Conservation (phyloP, 805 yeast species). For the Myxozyma lipomycoides region DNA sequence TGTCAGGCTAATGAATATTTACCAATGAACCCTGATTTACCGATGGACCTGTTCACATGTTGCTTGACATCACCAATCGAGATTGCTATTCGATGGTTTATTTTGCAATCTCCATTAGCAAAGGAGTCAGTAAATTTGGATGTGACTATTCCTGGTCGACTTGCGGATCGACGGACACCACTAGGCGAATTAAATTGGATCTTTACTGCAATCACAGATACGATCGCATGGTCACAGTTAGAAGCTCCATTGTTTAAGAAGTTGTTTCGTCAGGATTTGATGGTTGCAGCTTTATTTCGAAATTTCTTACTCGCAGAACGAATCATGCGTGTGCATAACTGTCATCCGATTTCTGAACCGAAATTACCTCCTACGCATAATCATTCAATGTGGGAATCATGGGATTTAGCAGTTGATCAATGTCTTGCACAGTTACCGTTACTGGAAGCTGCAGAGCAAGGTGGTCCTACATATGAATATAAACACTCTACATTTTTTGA, state of each 20-base stretch:
- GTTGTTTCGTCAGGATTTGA: constrained; percentile 87
- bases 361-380: constrained; percentile 77
- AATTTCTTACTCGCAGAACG: constrained; percentile 88
- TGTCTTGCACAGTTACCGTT: constrained; percentile 56
- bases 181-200: constrained; percentile 96
- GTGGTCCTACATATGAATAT: constrained; percentile 48
- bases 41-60: constrained; percentile 93
- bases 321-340: constrained; percentile 87
- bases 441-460: constrained; percentile 37
- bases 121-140: constrained; percentile 39
- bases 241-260: constrained; percentile 85
- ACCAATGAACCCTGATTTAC: constrained; percentile 90
- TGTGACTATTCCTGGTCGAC: constrained; percentile 78
- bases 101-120: constrained; percentile 56
- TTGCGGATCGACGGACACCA: constrained; percentile 91
- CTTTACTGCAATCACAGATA: constrained; percentile 95
- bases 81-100: constrained; percentile 85
- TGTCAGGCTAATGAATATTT: constrained; percentile 79
- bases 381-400: constrained; percentile 95
- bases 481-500: constrained; percentile 93
- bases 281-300: constrained; percentile 93
- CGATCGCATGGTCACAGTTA: constrained; percentile 93
- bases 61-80: constrained; percentile 95
- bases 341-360: constrained; percentile 94
- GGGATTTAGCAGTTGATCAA: constrained; percentile 97